These are phyloP conservation scores for Saccharomyces hybrid DNA, from an alignment of 1,139 yeast genomes.

Conservation along the genomic window DNA sequence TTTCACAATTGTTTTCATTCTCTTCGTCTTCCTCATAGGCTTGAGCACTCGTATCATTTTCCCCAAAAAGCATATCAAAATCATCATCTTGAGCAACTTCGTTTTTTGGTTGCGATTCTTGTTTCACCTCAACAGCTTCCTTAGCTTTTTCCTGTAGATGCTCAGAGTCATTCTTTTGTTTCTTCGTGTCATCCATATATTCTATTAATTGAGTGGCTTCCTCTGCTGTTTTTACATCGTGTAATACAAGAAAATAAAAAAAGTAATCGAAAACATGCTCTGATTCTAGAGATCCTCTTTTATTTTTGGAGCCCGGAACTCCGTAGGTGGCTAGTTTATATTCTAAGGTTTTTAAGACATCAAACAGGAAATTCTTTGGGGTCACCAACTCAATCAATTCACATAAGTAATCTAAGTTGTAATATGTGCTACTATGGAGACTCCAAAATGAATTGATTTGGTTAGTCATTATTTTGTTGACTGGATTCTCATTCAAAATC, in stretches of 20 bases:
- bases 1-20: constrained; percentile 1
- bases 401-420: constrained; percentile 28
- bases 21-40: constrained; percentile 20
- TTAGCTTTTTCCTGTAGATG: background rate
- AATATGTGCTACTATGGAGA: constrained; percentile 32
- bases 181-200: constrained; percentile 14
- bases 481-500: constrained; percentile 26
- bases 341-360: constrained; percentile 23
- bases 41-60: constrained; percentile 26
- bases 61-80: constrained; percentile 32
- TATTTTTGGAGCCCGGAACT: constrained; percentile 21
- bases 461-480: constrained; percentile 29
- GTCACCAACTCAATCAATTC: constrained; percentile 25
- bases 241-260: constrained; percentile 27
- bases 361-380: constrained; percentile 24
- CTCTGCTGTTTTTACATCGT: constrained; percentile 22
- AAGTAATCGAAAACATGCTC: constrained; percentile 27
- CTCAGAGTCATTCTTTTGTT: background rate
- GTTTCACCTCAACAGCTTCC: constrained; percentile 8
- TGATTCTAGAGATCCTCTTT: constrained; percentile 18
- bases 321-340: constrained; percentile 24
- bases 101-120: constrained; percentile 14
- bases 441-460: constrained; percentile 33
- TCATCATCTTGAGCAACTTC: constrained; percentile 27
- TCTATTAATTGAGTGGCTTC: constrained; percentile 22